These are phyloP conservation scores for Dryadomyces sulphureus DNA, from an alignment of 2,329 filamentous ascomycete genomes.

Conservation along the genomic window DNA sequence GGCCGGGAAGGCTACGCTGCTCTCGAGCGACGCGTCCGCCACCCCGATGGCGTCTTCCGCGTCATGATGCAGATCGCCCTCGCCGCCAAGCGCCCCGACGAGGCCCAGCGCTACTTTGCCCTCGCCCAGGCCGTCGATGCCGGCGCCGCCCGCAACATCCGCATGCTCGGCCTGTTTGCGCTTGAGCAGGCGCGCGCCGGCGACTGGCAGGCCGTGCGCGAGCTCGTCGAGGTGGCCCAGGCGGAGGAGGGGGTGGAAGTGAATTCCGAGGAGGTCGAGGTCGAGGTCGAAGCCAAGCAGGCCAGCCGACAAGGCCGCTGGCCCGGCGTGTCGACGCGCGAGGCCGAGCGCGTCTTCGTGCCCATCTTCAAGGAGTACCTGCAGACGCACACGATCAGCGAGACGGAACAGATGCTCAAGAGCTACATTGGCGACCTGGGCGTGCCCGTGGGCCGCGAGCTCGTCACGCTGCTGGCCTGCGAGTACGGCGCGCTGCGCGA, in stretches of 20 bases:
- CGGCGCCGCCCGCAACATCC: slow-evolving; percentile 15
- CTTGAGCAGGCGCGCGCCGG: slow-evolving; percentile 21
- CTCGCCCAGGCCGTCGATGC: slow-evolving; percentile 15
- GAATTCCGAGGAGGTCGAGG: no score
- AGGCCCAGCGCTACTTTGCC: slow-evolving; percentile 18
- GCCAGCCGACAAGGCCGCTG: slow-evolving; percentile 2
- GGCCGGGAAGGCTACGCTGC: background rate
- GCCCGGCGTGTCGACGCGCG: slow-evolving; percentile 8
- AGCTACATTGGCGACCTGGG: slow-evolving; percentile 20
- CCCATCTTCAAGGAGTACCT: slow-evolving; percentile 24
- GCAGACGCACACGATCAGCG: slow-evolving; percentile 21
- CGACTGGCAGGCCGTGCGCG: slow-evolving; percentile 25
- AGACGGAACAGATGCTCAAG: slow-evolving; percentile 32
- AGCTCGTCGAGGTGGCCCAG: slow-evolving; percentile 15
- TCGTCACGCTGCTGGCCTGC: slow-evolving; percentile 27
- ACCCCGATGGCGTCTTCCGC: slow-evolving; percentile 20
- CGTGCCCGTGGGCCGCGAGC: slow-evolving; percentile 20
- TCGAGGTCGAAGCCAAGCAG: no score
- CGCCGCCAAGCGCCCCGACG: slow-evolving; percentile 17
- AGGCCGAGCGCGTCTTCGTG: slow-evolving; percentile 19
- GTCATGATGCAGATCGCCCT: slow-evolving; percentile 26
- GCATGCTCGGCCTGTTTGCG: slow-evolving; percentile 22
- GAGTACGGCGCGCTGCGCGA: slow-evolving; percentile 26
- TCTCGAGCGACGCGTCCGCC: slow-evolving; percentile 14
- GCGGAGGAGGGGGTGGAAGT: no score